Conservation (phyloP, 768 basidiomycete genomes). For the Cyclocybe cylindracea region DNA sequence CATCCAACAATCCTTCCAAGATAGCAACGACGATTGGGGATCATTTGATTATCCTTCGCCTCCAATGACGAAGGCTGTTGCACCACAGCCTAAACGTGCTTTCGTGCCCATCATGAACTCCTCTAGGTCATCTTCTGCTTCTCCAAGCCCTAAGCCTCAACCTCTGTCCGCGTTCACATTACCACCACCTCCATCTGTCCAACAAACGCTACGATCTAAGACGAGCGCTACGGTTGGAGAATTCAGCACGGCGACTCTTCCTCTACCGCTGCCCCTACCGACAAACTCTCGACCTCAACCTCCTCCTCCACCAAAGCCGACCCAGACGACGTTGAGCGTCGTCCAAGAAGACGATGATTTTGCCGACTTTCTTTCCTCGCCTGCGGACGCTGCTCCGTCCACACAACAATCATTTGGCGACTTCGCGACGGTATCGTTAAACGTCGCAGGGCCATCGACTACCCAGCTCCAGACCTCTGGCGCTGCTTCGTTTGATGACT, state of each 20-base stretch:
- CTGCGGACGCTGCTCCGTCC: slow-evolving; percentile 18
- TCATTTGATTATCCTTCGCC: slow-evolving; percentile 18
- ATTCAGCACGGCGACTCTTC: slow-evolving; percentile 11
- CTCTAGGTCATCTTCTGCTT: slow-evolving; percentile 16
- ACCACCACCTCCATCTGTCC: slow-evolving; percentile 13
- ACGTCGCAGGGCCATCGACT: background rate
- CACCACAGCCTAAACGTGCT: slow-evolving; percentile 12
- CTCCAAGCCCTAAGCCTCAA: slow-evolving; percentile 16
- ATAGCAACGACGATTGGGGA: slow-evolving; percentile 13
- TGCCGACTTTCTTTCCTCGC: slow-evolving; percentile 46
- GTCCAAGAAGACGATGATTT: slow-evolving; percentile 54
- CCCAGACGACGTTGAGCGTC: background rate
- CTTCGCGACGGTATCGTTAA: slow-evolving; percentile 7
- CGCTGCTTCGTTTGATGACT: slow-evolving; percentile 37
- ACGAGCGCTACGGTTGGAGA: slow-evolving; percentile 1
- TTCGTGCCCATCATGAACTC: slow-evolving; percentile 32
- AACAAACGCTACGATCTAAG: slow-evolving; percentile 2
- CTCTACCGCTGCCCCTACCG: slow-evolving; percentile 26
- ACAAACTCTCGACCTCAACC: slow-evolving; percentile 20
- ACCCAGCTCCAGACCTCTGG: background rate
- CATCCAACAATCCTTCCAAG: background rate
- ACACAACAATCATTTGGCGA: slow-evolving; percentile 15
- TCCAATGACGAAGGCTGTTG: slow-evolving; percentile 9
- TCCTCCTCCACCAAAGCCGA: slow-evolving; percentile 21
- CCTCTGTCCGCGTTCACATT: slow-evolving; percentile 9